These are phyloP conservation scores for Cunninghamia lanceolata DNA, from an alignment of 75 land plant species.

Conservation along the genomic window DNA sequence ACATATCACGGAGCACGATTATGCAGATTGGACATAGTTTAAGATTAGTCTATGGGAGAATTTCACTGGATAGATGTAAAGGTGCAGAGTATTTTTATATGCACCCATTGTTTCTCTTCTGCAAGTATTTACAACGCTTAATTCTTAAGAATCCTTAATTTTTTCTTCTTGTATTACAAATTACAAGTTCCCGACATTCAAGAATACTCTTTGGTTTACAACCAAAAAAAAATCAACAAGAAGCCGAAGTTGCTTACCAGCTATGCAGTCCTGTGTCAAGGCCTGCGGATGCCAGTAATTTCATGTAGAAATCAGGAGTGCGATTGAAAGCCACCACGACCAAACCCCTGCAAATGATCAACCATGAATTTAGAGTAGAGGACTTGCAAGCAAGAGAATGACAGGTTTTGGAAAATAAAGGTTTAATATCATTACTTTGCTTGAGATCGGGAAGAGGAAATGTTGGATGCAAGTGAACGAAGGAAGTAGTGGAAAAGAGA, in stretches of 20 bases:
- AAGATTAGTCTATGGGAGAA: background rate
- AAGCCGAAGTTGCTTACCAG: background rate
- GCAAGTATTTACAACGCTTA: too few relatives aligned
- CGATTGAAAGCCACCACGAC: constrained; percentile 63
- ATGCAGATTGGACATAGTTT: too few relatives aligned
- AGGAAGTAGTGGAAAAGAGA: constrained; percentile 53
- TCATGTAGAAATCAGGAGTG: constrained; percentile 60
- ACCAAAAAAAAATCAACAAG: background rate
- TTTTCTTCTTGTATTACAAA: too few relatives aligned
- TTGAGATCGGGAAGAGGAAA: constrained; percentile 60
- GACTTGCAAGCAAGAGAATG: background rate
- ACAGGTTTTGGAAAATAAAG: background rate
- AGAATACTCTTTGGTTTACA: too few relatives aligned
- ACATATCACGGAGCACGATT: background rate
- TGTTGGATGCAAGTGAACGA: constrained; percentile 36
- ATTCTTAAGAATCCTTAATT: too few relatives aligned
- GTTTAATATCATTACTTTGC: constrained; percentile 33
- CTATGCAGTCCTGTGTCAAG: background rate
- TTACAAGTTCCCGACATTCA: too few relatives aligned
- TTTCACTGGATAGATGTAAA: too few relatives aligned
- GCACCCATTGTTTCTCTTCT: too few relatives aligned
- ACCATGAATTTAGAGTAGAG: background rate
- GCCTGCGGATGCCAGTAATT: constrained; percentile 1
- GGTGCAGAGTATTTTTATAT: too few relatives aligned
- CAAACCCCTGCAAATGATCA: constrained; percentile 45